These are phyloP conservation scores for Daldinia bambusicola DNA, from an alignment of 495 filamentous ascomycete species.

Conservation along the genomic window DNA sequence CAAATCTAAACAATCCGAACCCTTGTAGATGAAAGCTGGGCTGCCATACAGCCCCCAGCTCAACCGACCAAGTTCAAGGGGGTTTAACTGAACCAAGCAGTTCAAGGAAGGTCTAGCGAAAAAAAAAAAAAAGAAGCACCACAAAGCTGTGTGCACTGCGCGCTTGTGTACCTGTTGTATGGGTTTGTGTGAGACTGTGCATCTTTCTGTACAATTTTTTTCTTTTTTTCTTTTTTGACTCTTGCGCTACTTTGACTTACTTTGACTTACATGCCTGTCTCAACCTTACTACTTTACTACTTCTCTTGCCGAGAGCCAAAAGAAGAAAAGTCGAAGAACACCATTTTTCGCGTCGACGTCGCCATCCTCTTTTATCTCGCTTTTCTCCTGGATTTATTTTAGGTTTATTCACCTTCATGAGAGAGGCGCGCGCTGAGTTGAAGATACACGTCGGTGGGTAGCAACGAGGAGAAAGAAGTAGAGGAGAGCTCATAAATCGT, in stretches of 20 bases:
- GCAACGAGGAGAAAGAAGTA: slow-evolving; percentile 21
- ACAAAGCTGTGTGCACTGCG: slow-evolving; percentile 32
- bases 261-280: slow-evolving; percentile 22
- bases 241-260: slow-evolving; percentile 42
- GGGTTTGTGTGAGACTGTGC: slow-evolving; percentile 38
- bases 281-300: slow-evolving; percentile 22
- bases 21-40: slow-evolving; percentile 38
- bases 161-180: slow-evolving; percentile 40
- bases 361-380: slow-evolving; percentile 18
- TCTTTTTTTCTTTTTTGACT: slow-evolving; percentile 16
- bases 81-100: slow-evolving; percentile 26
- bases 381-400: slow-evolving; percentile 6
- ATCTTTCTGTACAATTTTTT: not conserved
- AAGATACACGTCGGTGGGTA: slow-evolving; percentile 20
- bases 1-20: slow-evolving; percentile 38
- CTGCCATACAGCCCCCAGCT: slow-evolving; percentile 32
- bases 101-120: slow-evolving; percentile 38
- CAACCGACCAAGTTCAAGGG: slow-evolving; percentile 14
- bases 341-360: slow-evolving; percentile 22
- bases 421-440: slow-evolving; percentile 23
- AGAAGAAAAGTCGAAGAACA: slow-evolving; percentile 10
- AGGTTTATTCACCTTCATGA: slow-evolving; percentile 20
- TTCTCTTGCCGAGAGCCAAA: slow-evolving; percentile 5
- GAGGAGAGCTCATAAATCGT: slow-evolving; percentile 9
- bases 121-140: slow-evolving; percentile 27